Conservation (phyloP, 441 rosid genomes). For the Hypseocharis bilobata region DNA sequence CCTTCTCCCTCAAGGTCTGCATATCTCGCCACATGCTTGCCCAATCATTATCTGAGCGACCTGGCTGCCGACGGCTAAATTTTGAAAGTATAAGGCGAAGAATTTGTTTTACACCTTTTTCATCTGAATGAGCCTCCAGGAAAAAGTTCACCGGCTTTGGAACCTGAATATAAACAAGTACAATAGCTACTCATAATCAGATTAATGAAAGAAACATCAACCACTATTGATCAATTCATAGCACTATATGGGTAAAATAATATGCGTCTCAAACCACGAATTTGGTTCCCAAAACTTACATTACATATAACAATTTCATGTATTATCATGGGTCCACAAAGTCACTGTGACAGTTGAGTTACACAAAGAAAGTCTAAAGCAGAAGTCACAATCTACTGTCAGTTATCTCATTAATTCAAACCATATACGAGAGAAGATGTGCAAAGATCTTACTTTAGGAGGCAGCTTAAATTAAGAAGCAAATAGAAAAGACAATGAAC, state of each 20-base stretch:
- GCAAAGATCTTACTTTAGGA: no score
- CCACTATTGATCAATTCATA: background rate
- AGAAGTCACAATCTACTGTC: no score
- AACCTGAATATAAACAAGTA: slow-evolving; percentile 44
- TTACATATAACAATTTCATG: background rate
- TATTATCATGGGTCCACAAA: background rate
- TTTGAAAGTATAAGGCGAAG: slow-evolving; percentile 89
- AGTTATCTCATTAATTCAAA: background rate
- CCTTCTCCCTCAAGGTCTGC: slow-evolving; percentile 73
- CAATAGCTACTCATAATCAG: slow-evolving; percentile 7
- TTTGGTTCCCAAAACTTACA: background rate
- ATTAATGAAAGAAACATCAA: background rate
- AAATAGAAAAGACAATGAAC: background rate
- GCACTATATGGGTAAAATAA: background rate
- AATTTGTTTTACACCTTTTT: slow-evolving; percentile 82
- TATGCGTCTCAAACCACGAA: background rate
- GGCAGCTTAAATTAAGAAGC: background rate
- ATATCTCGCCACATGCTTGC: slow-evolving; percentile 96
- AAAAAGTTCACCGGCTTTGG: slow-evolving; percentile 80
- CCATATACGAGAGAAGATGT: background rate
- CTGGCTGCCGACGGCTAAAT: slow-evolving; percentile 74
- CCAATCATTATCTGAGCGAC: slow-evolving; percentile 93
- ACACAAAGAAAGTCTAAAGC: no score
- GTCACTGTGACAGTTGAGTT: background rate
- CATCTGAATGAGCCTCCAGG: slow-evolving; percentile 71